A percentile compares a stretch with the other conserved stretches of the same genome.
Evolutionary conservation across 202 grass and related monocot genomes (phyloP).

Genomic region (Zoysia matrella): DNA sequence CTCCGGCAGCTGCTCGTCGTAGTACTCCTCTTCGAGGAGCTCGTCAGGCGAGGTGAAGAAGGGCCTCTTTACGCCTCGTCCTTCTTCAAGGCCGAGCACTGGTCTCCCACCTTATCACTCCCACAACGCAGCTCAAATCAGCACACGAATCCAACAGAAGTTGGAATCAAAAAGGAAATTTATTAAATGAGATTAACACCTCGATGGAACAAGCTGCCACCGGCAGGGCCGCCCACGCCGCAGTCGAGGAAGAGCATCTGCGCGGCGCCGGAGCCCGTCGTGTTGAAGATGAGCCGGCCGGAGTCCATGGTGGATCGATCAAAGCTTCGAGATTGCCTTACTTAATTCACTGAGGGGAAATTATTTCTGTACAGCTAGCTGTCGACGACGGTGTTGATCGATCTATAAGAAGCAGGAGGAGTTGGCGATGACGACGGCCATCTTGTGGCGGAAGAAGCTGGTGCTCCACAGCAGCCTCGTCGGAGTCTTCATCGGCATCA

Average conservation of each 20-base stretch:
- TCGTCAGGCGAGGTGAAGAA: constrained; percentile 89
- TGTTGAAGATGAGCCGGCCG: not conserved
- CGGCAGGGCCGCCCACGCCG: too few relatives aligned
- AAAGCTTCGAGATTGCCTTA: not conserved
- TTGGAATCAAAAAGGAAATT: not conserved
- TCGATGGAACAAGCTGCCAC: too few relatives aligned
- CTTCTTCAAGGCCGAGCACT: constrained; percentile 65
- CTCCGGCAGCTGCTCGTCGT: too few relatives aligned
- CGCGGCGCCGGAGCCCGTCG: too few relatives aligned
- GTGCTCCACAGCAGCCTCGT: too few relatives aligned
- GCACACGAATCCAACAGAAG: constrained; percentile 15
- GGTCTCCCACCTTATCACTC: constrained; percentile 64
- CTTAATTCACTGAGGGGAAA: constrained; percentile 32
- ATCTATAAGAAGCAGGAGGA: constrained; percentile 64
- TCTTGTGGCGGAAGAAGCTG: constrained; percentile 57
- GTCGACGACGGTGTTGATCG: constrained; percentile 14
- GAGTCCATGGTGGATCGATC: constrained; percentile 62
- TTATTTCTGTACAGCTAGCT: constrained; percentile 56
- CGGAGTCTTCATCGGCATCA: too few relatives aligned
- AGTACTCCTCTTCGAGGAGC: too few relatives aligned
- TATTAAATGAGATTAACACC: constrained; percentile 42
- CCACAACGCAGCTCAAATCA: constrained; percentile 49
- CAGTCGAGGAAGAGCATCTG: too few relatives aligned
- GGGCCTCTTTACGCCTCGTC: constrained; percentile 72
- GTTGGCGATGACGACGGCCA: constrained; percentile 67